Base-by-base conservation (phyloP, 768 basidiomycete genomes). In the Fibroporia radiculosa region DNA sequence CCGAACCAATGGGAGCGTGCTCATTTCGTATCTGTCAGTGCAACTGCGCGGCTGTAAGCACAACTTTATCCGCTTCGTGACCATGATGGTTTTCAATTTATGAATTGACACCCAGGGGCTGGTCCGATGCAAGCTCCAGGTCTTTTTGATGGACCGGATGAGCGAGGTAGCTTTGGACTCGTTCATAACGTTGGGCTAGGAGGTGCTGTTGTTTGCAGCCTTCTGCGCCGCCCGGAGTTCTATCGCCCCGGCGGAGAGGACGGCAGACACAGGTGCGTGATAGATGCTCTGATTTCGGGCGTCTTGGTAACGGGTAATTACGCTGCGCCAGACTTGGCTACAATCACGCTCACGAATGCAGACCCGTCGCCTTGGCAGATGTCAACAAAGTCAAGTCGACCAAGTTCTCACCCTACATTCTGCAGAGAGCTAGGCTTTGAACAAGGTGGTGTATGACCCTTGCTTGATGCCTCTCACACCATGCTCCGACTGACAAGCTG, bases 251-350 rank as follows among this genome's bases (percentile, higher is more conserved):
- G 77, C n/a, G 80, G 84, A 0, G 51, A 56, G 4, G 86, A 91
- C 49, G 86, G 88, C 3, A 66, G 80, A 47, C 64, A 70, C 29
- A 77, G 86, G 84, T 79, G 50, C 32, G 66, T 47, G 1, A 33
- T 22, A 16, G 37, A 8, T 23, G n/a, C 24, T 23, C 14, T 11
- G 6, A 27, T 13, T 33, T 36, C 8, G 11, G 7, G 8, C 7
- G 33, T 16, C 16, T 26, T 20, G 10, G 14, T 13, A 6, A 22
- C n/a, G n/a, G n/a, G n/a, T n/a, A n/a, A n/a, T n/a, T n/a, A n/a
- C n/a, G n/a, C n/a, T n/a, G n/a, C n/a, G n/a, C n/a, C n/a, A 84
- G 88, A 45, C 54, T 92, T 39, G 88, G 89, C 8, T 91, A 91
- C 58, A 85, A 90, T 55, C 85, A 90, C 51, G 89, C 74, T 3